Evolutionary conservation across 768 basidiomycete species (phyloP).

Genomic region (Rhodotorula kratochvilovae): DNA sequence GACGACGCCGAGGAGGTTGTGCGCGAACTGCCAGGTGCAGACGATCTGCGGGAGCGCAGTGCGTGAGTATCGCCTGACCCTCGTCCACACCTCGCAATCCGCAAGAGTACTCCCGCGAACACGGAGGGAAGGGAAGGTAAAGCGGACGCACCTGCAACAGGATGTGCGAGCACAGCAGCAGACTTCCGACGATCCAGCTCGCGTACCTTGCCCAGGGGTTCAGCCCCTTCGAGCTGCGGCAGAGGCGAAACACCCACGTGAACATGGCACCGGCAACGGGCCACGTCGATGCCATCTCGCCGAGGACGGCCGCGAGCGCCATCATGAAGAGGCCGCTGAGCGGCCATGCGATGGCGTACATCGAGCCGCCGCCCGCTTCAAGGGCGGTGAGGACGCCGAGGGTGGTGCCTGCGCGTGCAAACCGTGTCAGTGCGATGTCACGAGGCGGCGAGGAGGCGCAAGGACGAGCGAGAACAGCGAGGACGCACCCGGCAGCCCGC

Average conservation of each 20-base stretch:
- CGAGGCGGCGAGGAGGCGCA: neutral
- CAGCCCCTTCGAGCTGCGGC: conserved; percentile 26
- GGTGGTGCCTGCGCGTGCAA: conserved; percentile 20
- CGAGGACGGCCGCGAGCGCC: conserved; percentile 38
- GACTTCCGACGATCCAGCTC: conserved; percentile 40
- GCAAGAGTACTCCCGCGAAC: too few species aligned
- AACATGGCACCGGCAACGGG: conserved; percentile 43
- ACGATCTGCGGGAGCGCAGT: conserved; percentile 26
- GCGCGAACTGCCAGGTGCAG: conserved; percentile 40
- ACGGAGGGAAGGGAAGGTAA: neutral
- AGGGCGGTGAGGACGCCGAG: conserved; percentile 41
- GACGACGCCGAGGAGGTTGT: conserved; percentile 36
- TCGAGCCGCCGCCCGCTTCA: conserved; percentile 36
- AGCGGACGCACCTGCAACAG: conserved; percentile 28
- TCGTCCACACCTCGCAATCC: too few species aligned
- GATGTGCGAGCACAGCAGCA: conserved; percentile 40
- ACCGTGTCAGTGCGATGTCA: neutral
- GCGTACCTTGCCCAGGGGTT: conserved; percentile 40
- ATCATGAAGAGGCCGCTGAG: conserved; percentile 42
- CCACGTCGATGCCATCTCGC: conserved; percentile 42
- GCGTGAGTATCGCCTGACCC: too few species aligned
- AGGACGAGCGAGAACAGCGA: too few species aligned
- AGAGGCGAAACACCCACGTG: conserved; percentile 43
- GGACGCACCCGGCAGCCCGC: conserved; percentile 32
- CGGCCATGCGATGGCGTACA: conserved; percentile 44